These are phyloP conservation scores for Neurospora discreta DNA, from an alignment of 495 filamentous ascomycete genomes.

Conservation along the genomic window DNA sequence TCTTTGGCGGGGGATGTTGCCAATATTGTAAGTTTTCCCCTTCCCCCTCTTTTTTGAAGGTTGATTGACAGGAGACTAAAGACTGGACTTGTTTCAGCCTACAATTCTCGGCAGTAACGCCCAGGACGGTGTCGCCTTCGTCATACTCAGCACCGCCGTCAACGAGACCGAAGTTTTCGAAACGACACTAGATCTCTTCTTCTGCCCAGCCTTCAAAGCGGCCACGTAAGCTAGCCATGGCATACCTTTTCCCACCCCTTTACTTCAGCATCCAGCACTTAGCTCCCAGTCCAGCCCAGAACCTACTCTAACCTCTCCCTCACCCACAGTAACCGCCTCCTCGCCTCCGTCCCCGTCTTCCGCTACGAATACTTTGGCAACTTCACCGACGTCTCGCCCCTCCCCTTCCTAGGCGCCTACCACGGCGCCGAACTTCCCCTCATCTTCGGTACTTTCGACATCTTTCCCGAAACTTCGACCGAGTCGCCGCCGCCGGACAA, in stretches of 20 bases:
- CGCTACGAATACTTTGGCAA: slow-evolving; percentile 38
- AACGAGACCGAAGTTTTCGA: slow-evolving; percentile 4
- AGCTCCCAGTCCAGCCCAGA: background rate
- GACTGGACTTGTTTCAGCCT: background rate
- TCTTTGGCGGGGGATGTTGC: slow-evolving; percentile 3
- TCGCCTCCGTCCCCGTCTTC: slow-evolving; percentile 24
- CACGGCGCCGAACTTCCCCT: slow-evolving; percentile 40
- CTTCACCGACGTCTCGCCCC: slow-evolving; percentile 32
- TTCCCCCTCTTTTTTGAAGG: too few species aligned
- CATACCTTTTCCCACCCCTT: background rate
- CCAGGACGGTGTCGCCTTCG: slow-evolving; percentile 13
- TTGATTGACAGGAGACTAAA: background rate
- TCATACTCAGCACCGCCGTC: slow-evolving; percentile 1
- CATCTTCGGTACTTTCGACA: slow-evolving; percentile 33
- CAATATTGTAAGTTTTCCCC: slow-evolving; percentile 10
- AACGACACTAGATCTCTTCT: slow-evolving; percentile 11
- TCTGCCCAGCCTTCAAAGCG: slow-evolving; percentile 14
- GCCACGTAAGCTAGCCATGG: slow-evolving; percentile 2
- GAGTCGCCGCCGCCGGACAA: background rate
- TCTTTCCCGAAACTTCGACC: slow-evolving; percentile 26
- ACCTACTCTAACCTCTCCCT: background rate
- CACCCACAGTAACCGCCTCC: slow-evolving; percentile 6
- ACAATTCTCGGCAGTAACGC: slow-evolving; percentile 13
- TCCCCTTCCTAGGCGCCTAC: slow-evolving; percentile 37
- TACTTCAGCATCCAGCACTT: too few species aligned